Conservation (phyloP, 129 eudicot species). For the Artemisia tridentata region DNA sequence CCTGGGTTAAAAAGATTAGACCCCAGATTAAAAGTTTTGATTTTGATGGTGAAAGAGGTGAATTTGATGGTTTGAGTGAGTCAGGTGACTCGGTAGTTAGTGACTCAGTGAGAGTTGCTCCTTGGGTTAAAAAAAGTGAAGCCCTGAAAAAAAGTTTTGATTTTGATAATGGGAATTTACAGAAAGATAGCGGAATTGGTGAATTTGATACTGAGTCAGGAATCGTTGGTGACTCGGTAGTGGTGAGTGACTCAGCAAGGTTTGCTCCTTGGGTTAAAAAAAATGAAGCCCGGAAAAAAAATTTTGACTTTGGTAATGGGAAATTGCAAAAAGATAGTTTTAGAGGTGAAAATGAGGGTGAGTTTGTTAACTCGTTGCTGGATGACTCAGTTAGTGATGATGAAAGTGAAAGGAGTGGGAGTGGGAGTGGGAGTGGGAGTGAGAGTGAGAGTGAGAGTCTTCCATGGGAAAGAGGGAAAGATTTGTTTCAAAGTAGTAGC, state of each 20-base stretch:
- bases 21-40: no score
- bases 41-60: no score
- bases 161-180: slow-evolving; percentile 23
- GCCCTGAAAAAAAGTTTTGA: slow-evolving; percentile 32
- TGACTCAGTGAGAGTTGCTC: slow-evolving; percentile 39
- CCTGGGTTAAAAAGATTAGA: no score
- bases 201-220: slow-evolving; percentile 17
- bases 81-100: slow-evolving; percentile 28
- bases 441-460: slow-evolving; percentile 12
- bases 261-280: slow-evolving; percentile 72
- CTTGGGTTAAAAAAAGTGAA: slow-evolving; percentile 62
- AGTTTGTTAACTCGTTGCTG: slow-evolving; percentile 21
- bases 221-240: slow-evolving; percentile 7
- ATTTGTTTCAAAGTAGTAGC: slow-evolving; percentile 36
- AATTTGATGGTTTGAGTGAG: slow-evolving; percentile 9
- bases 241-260: neutral
- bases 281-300: slow-evolving; percentile 38
- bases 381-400: slow-evolving; percentile 17
- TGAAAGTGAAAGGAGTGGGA: slow-evolving; percentile 8
- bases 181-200: slow-evolving; percentile 21
- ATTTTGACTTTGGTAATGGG: slow-evolving; percentile 29
- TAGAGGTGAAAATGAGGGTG: slow-evolving; percentile 15
- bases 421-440: slow-evolving; percentile 9
- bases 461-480: slow-evolving; percentile 49
- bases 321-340: slow-evolving; percentile 4